These are phyloP conservation scores for Chaetomium cochliodes DNA, from an alignment of 495 filamentous ascomycete species.

Conservation along the genomic window DNA sequence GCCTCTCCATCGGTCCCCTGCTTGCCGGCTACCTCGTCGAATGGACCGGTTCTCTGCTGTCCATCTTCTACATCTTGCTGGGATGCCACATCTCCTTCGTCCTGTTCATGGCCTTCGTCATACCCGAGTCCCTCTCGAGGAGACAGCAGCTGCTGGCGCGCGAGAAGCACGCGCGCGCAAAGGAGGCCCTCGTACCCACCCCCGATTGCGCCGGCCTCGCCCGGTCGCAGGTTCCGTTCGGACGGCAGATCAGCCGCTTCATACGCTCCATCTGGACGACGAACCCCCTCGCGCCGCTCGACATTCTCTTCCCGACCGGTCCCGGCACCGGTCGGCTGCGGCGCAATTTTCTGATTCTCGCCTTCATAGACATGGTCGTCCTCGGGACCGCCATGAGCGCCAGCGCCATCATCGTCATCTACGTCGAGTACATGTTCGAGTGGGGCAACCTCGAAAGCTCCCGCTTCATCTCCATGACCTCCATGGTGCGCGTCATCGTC, in stretches of 20 bases:
- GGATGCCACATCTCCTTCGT: slow-evolving; percentile 70
- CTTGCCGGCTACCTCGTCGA: slow-evolving; percentile 74
- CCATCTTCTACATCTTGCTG: slow-evolving; percentile 76
- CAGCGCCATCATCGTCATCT: slow-evolving; percentile 73
- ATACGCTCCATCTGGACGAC: slow-evolving; percentile 32
- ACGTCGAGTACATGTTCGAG: slow-evolving; percentile 71
- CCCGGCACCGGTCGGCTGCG: slow-evolving; percentile 62
- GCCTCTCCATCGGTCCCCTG: slow-evolving; percentile 80
- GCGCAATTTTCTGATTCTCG: slow-evolving; percentile 74
- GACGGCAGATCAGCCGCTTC: slow-evolving; percentile 21
- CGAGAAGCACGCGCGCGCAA: slow-evolving; percentile 56
- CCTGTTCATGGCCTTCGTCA: slow-evolving; percentile 60
- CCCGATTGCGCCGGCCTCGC: slow-evolving; percentile 18
- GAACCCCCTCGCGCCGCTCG: slow-evolving; percentile 72
- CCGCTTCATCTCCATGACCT: slow-evolving; percentile 73
- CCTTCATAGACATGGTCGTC: slow-evolving; percentile 72
- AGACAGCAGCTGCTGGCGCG: slow-evolving; percentile 65
- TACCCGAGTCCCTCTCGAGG: slow-evolving; percentile 79
- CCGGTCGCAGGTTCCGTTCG: slow-evolving; percentile 20
- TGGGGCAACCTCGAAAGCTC: slow-evolving; percentile 79
- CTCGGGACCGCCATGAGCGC: slow-evolving; percentile 81
- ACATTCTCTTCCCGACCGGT: slow-evolving; percentile 66
- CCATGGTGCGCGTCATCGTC: slow-evolving; percentile 66
- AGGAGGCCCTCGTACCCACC: slow-evolving; percentile 17
- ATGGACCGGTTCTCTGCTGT: slow-evolving; percentile 62